Evolutionary conservation across 1,139 yeast species (phyloP).

Genomic region (Suhomyces taliae): DNA sequence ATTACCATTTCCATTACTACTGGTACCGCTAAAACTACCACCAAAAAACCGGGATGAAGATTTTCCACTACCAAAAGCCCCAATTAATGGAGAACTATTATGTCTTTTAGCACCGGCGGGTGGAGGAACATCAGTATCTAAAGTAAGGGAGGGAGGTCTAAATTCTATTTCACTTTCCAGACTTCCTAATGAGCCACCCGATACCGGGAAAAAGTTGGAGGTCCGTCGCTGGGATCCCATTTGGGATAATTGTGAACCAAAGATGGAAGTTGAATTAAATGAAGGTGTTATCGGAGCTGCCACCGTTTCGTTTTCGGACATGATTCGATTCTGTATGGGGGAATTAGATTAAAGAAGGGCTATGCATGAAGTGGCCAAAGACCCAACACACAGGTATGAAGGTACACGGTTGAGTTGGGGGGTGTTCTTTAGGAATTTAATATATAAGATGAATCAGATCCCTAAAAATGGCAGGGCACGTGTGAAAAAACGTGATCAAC

Average conservation of each 20-base stretch:
- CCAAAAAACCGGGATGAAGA: slow-evolving; percentile 7
- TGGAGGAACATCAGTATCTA: slow-evolving; percentile 1
- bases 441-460: background rate
- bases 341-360: background rate
- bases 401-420: background rate
- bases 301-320: slow-evolving; percentile 11
- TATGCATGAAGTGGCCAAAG: background rate
- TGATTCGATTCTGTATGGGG: background rate
- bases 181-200: slow-evolving; percentile 2
- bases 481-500: background rate
- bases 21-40: background rate
- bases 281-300: slow-evolving; percentile 9
- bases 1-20: background rate
- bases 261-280: slow-evolving; percentile 6
- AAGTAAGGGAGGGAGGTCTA: background rate
- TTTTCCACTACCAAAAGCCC: slow-evolving; percentile 7
- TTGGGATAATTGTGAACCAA: slow-evolving; percentile 6
- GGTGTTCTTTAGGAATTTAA: background rate
- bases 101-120: slow-evolving; percentile 10
- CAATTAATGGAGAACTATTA: slow-evolving; percentile 16
- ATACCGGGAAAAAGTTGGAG: slow-evolving; percentile 19
- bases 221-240: slow-evolving; percentile 14
- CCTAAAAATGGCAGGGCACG: background rate
- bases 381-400: background rate
- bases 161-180: slow-evolving; percentile 6